Evolutionary conservation across 2,329 filamentous ascomycete genomes (phyloP).

Genomic region (Fusarium anguioides): DNA sequence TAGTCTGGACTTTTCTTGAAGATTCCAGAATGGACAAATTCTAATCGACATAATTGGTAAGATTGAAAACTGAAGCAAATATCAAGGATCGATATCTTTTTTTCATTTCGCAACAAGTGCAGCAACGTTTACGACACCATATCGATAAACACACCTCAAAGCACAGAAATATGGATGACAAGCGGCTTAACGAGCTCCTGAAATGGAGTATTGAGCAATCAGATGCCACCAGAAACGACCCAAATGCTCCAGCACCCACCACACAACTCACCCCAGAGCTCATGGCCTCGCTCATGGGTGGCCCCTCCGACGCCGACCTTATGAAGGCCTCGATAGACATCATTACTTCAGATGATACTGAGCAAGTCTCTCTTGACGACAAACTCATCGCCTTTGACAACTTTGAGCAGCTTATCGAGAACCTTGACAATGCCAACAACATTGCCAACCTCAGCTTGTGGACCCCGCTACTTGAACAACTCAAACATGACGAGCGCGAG

Average conservation of each 20-base stretch:
- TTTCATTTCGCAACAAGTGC: conserved; percentile 4
- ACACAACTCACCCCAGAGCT: conserved; percentile 73
- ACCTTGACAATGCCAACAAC: conserved; percentile 97
- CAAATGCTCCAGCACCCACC: conserved; percentile 48
- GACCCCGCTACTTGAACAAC: conserved; percentile 78
- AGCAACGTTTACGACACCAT: background rate
- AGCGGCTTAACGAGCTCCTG: conserved; percentile 77
- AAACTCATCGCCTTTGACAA: conserved; percentile 92
- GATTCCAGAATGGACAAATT: conserved; percentile 55
- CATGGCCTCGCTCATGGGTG: conserved; percentile 81
- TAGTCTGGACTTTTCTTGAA: conserved; percentile 52
- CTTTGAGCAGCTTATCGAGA: conserved; percentile 91
- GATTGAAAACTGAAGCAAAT: conserved; percentile 31
- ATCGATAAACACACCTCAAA: background rate
- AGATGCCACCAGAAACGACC: conserved; percentile 46
- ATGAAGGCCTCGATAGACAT: conserved; percentile 88
- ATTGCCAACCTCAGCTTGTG: conserved; percentile 82
- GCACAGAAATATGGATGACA: conserved; percentile 58
- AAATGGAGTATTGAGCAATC: conserved; percentile 76
- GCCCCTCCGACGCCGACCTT: conserved; percentile 88
- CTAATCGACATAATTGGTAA: conserved; percentile 35
- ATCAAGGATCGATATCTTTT: conserved; percentile 15
- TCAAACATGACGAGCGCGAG: conserved; percentile 75
- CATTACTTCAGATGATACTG: conserved; percentile 70
- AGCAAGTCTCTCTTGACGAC: conserved; percentile 73